These are phyloP conservation scores for Acacia crassicarpa DNA, from an alignment of 306 rosid genomes.

Conservation along the genomic window DNA sequence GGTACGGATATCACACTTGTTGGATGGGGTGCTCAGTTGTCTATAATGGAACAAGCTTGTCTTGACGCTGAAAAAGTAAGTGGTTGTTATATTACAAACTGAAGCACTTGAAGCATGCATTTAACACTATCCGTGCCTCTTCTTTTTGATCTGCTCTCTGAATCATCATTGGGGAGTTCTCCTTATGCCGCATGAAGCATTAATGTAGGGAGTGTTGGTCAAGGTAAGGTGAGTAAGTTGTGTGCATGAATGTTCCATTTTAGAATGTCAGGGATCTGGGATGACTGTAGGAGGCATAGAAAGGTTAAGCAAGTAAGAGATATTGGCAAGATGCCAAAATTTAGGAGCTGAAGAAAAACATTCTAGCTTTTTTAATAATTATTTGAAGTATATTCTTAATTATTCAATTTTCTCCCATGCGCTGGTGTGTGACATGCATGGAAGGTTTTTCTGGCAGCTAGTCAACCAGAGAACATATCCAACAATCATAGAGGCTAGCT, in stretches of 20 bases:
- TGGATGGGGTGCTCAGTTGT: slow-evolving; percentile 98
- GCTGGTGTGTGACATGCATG: not conserved
- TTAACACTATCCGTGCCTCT: slow-evolving; percentile 14
- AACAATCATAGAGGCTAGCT: not conserved
- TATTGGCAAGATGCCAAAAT: not conserved
- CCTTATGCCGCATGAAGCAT: not conserved
- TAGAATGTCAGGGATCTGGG: not conserved
- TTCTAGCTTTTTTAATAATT: not conserved
- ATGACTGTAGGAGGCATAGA: not conserved
- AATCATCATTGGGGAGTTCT: slow-evolving; percentile 4
- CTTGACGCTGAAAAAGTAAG: slow-evolving; percentile 82
- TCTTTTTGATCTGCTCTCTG: slow-evolving; percentile 1
- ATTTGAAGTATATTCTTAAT: not conserved
- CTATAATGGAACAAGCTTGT: slow-evolving; percentile 93
- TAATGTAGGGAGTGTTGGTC: not conserved
- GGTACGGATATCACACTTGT: slow-evolving; percentile 91
- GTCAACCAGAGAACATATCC: not conserved
- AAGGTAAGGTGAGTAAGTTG: not conserved
- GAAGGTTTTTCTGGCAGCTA: not conserved
- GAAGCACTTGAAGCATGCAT: slow-evolving; percentile 16
- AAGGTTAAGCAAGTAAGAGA: not conserved
- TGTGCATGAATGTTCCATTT: not conserved
- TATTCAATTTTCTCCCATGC: not conserved
- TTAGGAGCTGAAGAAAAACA: not conserved
- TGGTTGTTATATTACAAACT: slow-evolving; percentile 15